Evolutionary conservation across 176 grass and related monocot species (phyloP), one percentile per base, ranked within the genome.

Genomic region (Musa itinerans): DNA sequence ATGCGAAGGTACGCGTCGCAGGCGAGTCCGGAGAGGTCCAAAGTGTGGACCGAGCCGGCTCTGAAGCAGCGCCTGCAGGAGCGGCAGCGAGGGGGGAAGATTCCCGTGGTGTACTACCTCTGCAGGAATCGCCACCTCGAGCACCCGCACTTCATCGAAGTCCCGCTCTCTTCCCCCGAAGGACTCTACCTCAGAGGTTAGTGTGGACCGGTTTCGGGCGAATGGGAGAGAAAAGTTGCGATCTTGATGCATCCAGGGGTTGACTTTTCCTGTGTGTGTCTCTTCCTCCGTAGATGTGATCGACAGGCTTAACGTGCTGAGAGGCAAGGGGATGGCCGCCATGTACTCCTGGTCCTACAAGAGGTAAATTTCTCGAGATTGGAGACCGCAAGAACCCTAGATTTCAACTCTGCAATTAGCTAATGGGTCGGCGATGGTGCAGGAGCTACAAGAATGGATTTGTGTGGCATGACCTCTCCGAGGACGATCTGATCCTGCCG

Each of bases 281-380:
- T 43, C 34, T 80, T 69, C 21, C 20, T 21, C 57, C 51, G 12
- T 17, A 99, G 95, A 99, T 92, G 90, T 99, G 73, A 79, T 99
- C 82, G 82, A 89, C 73, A 87, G 91, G 21, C 90, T 99, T 73
- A 99, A 99, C 79, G 83, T 85, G 50, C 83, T 99, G 79, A 83
- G 95, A 22, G 95, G 95, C 22, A 94, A 89, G 85, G 63, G 81
- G 76, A 99, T 99, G 86, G 84, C 95, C 2, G 59, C 88, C 53
- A 84, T 89, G 90, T 99, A 99, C 69, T 99, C 95, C 6, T 99
- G 95, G 95, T 99, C 95, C 63, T 94, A 88, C 83, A 99, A 99
- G 83, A 94, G 95, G 95, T 98, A 83, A 20, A n/a, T 11, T 69
- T 27, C 50, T 0, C 17, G 48, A 70, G n/a, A 11, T 22, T 49